Evolutionary conservation across 805 yeast genomes (phyloP).

Genomic region (Candida glaebosa): DNA sequence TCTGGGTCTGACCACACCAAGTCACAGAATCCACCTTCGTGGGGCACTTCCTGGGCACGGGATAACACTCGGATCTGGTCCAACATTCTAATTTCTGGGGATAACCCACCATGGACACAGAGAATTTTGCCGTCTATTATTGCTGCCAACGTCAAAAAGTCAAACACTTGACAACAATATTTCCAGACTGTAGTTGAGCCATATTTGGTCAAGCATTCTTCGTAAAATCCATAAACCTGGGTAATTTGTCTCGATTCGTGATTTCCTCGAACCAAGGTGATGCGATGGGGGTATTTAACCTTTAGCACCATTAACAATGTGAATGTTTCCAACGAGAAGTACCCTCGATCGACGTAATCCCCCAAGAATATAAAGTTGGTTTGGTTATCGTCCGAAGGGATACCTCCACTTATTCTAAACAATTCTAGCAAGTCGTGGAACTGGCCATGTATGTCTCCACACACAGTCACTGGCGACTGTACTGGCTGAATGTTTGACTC

Average conservation of each 20-base stretch:
- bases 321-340: slow-evolving; percentile 89
- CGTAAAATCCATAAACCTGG: slow-evolving; percentile 98
- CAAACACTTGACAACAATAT: slow-evolving; percentile 94
- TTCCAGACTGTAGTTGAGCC: slow-evolving; percentile 96
- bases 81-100: slow-evolving; percentile 95
- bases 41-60: slow-evolving; percentile 97
- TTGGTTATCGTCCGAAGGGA: slow-evolving; percentile 72
- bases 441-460: slow-evolving; percentile 98
- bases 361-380: slow-evolving; percentile 78
- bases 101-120: slow-evolving; percentile 96
- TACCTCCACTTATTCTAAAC: slow-evolving; percentile 88
- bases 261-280: slow-evolving; percentile 94
- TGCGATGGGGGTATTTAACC: slow-evolving; percentile 78
- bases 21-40: slow-evolving; percentile 98
- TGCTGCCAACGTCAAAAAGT: slow-evolving; percentile 90
- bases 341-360: slow-evolving; percentile 98
- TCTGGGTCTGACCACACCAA: slow-evolving; percentile 98
- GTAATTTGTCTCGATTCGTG: slow-evolving; percentile 97
- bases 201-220: slow-evolving; percentile 88
- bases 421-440: slow-evolving; percentile 91
- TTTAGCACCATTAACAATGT: slow-evolving; percentile 90
- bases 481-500: slow-evolving; percentile 95
- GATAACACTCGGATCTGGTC: slow-evolving; percentile 93
- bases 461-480: slow-evolving; percentile 87
- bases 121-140: slow-evolving; percentile 90